Percentiles rank a stretch among this genome's conserved stretches.
Evolutionary conservation across 2,329 filamentous ascomycete species (phyloP).

Genomic region (Stagonosporopsis cucurbitacearum): DNA sequence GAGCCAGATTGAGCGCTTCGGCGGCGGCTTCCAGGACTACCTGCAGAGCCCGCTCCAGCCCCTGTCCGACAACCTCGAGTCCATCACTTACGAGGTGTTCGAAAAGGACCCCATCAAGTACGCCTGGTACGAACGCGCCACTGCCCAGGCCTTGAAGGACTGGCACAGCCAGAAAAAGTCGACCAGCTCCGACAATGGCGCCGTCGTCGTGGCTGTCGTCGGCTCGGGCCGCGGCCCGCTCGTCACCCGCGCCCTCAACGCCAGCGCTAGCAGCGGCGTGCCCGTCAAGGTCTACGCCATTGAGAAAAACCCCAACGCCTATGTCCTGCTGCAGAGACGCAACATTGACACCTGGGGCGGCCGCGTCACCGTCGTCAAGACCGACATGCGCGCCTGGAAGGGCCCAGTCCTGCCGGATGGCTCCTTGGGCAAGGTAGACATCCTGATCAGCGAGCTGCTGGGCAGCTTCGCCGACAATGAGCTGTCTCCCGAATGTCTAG

Average conservation of each 20-base stretch:
- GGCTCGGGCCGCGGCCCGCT: conserved; percentile 92
- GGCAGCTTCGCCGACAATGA: conserved; percentile 98
- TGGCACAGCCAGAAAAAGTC: conserved; percentile 77
- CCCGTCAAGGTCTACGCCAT: conserved; percentile 87
- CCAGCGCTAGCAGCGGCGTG: conserved; percentile 77
- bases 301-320: conserved; percentile 98
- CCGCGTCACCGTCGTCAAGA: conserved; percentile 86
- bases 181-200: conserved; percentile 72
- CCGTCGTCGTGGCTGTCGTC: conserved; percentile 86
- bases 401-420: conserved; percentile 69
- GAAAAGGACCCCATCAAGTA: conserved; percentile 99
- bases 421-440: conserved; percentile 76
- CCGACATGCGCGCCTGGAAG: conserved; percentile 96
- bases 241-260: conserved; percentile 83
- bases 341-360: conserved; percentile 81
- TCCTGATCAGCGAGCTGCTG: conserved; percentile 90
- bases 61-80: conserved; percentile 94
- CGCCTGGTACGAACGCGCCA: conserved; percentile 88
- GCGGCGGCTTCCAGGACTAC: conserved; percentile 85
- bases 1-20: conserved; percentile 69
- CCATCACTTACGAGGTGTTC: conserved; percentile 97
- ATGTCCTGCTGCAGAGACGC: conserved; percentile 86
- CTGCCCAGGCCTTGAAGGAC: conserved; percentile 79
- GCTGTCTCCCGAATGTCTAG: conserved; percentile 92
- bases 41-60: conserved; percentile 94